A percentile compares a stretch with the other conserved stretches of the same genome.
Evolutionary conservation across 2,329 filamentous ascomycete genomes (phyloP).

Genomic region (Xylariaceae sp.): DNA sequence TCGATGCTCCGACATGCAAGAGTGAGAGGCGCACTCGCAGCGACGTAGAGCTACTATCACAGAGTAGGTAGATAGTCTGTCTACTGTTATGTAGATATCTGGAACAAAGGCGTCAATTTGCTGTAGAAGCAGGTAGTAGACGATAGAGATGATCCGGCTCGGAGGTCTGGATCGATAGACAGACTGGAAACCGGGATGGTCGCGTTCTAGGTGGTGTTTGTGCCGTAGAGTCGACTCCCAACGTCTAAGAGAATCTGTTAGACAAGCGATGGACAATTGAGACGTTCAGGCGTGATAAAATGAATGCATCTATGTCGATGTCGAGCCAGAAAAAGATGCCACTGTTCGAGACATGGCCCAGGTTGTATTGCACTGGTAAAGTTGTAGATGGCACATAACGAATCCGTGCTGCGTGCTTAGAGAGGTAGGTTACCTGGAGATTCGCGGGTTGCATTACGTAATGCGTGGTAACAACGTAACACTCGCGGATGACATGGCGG

Average conservation of each 20-base stretch:
- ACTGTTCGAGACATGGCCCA: slow-evolving; percentile 4
- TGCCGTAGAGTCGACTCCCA: background rate
- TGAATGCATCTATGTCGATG: slow-evolving; percentile 3
- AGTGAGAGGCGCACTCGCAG: slow-evolving; percentile 8
- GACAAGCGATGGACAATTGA: slow-evolving; percentile 5
- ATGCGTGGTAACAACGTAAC: background rate
- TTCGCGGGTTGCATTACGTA: background rate
- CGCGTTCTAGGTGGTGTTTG: slow-evolving; percentile 11
- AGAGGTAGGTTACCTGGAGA: background rate
- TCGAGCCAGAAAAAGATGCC: slow-evolving; percentile 2
- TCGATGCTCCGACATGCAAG: slow-evolving; percentile 9
- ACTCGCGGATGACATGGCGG: too few species aligned
- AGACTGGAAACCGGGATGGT: slow-evolving; percentile 10
- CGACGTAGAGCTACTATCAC: slow-evolving; percentile 1
- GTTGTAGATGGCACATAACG: background rate
- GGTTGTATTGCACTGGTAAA: background rate
- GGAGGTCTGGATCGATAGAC: background rate
- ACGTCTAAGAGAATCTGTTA: slow-evolving; percentile 3
- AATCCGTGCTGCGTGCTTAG: background rate
- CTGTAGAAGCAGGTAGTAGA: background rate
- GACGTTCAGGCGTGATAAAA: background rate
- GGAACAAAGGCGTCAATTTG: too few species aligned
- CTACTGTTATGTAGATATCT: too few species aligned
- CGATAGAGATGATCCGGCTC: background rate
- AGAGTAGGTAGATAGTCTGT: background rate